Evolutionary conservation across 768 basidiomycete species (phyloP).

Genomic region (Trametes maxima): DNA sequence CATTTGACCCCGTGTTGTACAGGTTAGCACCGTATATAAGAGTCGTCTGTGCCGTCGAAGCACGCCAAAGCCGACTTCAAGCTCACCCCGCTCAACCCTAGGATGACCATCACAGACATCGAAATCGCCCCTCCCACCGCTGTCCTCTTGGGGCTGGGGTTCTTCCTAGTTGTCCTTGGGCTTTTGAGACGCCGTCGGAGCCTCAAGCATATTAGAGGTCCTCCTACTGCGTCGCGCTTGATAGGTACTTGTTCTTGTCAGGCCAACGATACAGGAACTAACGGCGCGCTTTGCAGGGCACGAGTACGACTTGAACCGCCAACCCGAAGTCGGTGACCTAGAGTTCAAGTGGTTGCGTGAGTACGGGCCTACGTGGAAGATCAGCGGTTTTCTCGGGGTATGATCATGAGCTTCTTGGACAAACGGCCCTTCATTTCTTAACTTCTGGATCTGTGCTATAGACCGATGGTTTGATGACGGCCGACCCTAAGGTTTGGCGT

Average conservation of each 20-base stretch:
- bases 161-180: neutral
- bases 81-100: neutral
- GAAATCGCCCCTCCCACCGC: neutral
- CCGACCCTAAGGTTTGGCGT: constrained; percentile 12
- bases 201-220: constrained; percentile 1
- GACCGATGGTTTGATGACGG: constrained; percentile 15
- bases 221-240: neutral
- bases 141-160: neutral
- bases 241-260: neutral
- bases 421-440: neutral
- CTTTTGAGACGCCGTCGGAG: neutral
- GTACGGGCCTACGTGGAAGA: constrained; percentile 24
- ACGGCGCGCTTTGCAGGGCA: neutral
- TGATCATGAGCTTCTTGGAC: constrained; percentile 4
- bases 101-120: neutral
- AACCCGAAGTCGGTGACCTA: constrained; percentile 24
- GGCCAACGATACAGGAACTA: neutral
- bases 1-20: too few relatives aligned
- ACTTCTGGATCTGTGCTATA: neutral
- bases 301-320: neutral
- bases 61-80: too few relatives aligned
- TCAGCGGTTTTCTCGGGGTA: constrained; percentile 24
- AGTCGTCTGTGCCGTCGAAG: too few relatives aligned
- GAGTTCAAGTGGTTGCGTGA: constrained; percentile 23
- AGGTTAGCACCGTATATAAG: too few relatives aligned